These are phyloP conservation scores for Leccinum boreale DNA, from an alignment of 768 basidiomycete genomes.

Conservation along the genomic window DNA sequence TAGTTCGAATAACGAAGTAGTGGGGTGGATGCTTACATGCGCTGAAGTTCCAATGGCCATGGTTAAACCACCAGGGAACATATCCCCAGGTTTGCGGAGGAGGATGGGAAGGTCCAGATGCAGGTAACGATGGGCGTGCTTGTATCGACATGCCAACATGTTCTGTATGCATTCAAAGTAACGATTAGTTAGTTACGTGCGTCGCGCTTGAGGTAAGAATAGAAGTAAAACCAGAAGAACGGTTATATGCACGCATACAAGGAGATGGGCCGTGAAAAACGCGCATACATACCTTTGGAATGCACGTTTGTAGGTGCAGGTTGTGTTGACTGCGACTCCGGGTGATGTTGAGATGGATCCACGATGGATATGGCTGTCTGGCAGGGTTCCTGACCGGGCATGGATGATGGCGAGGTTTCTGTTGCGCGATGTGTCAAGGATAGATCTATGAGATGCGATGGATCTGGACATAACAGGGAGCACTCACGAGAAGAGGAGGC, in stretches of 20 bases:
- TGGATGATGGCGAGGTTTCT: not conserved
- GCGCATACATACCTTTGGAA: conserved; percentile 4
- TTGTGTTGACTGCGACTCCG: not conserved
- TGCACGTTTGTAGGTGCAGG: not conserved
- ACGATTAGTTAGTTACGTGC: not conserved
- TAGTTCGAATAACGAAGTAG: not conserved
- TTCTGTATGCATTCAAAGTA: conserved; percentile 7
- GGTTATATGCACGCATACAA: not conserved
- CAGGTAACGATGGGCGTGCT: not conserved
- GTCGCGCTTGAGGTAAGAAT: not conserved
- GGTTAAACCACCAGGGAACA: not conserved
- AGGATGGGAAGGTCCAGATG: not conserved
- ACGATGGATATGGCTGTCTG: not conserved
- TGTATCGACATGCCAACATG: conserved; percentile 13
- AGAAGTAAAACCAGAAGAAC: not conserved
- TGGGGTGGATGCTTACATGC: conserved; percentile 3
- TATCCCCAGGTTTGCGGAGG: not conserved
- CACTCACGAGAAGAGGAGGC: conserved; percentile 10
- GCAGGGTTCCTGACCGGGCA: not conserved
- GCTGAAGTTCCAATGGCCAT: conserved; percentile 10
- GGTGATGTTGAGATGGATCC: not conserved
- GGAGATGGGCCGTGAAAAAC: not conserved
- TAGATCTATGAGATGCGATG: not conserved
- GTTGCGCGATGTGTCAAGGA: not conserved
- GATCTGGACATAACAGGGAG: not conserved